phyloP scores from a whole-genome alignment of 1,139 yeast species.

The Williopsis jadinii region DNA sequence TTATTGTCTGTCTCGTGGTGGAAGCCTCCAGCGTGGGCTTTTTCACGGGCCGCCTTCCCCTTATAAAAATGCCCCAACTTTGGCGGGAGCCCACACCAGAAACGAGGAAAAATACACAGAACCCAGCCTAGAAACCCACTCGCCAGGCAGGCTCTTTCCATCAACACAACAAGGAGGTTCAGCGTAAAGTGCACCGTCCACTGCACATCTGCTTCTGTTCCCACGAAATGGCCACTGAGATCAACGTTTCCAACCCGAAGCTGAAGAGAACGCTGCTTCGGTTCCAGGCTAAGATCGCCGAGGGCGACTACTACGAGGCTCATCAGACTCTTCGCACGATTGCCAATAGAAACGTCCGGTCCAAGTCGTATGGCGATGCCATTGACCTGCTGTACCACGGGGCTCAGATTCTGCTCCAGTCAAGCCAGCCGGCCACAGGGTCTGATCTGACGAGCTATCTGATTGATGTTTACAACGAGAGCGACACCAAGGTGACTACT shows the following conservation, averaged over 20 bases:
- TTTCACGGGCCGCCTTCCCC: too few relatives aligned
- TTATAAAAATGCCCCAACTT: too few relatives aligned
- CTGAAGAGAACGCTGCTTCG: constrained; percentile 54
- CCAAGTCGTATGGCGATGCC: constrained; percentile 63
- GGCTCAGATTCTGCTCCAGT: constrained; percentile 57
- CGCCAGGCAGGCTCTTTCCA: too few relatives aligned
- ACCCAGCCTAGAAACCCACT: too few relatives aligned
- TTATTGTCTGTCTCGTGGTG: too few relatives aligned
- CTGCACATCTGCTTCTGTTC: too few relatives aligned
- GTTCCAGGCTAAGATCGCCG: constrained; percentile 61
- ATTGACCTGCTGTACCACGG: constrained; percentile 67
- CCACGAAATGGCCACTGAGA: too few relatives aligned
- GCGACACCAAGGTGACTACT: constrained; percentile 37
- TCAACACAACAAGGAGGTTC: too few relatives aligned
- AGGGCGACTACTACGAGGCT: constrained; percentile 85
- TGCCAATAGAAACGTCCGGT: constrained; percentile 72
- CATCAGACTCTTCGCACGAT: constrained; percentile 90
- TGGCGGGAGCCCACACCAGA: too few relatives aligned
- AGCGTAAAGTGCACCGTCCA: too few relatives aligned
- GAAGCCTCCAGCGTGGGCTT: too few relatives aligned
- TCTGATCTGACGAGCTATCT: constrained; percentile 71
- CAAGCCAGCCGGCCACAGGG: constrained; percentile 72
- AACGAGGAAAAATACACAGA: too few relatives aligned
- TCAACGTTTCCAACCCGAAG: constrained; percentile 26
- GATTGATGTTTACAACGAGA: constrained; percentile 57